These are phyloP conservation scores for Giardia muris DNA, from an alignment of 208 protist genomes.

Conservation along the genomic window DNA sequence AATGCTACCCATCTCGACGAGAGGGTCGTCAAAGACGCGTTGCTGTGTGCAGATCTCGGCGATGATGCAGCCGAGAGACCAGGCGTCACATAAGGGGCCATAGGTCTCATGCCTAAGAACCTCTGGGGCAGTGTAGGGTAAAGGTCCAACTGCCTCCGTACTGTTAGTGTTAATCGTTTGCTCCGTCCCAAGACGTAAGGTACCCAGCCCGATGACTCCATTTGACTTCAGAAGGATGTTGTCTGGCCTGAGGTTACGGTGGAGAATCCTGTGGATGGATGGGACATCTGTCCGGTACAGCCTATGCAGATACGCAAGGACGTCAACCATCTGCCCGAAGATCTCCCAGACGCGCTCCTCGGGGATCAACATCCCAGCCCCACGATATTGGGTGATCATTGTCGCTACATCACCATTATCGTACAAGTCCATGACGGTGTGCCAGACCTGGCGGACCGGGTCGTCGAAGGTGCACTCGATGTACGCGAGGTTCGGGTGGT, in stretches of 20 bases:
- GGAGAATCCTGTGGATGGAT: background rate
- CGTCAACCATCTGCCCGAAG: background rate
- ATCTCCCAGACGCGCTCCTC: background rate
- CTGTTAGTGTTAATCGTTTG: background rate
- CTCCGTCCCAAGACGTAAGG: background rate
- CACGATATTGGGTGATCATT: background rate
- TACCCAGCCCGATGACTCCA: background rate
- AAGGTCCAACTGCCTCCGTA: background rate
- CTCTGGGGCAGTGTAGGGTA: background rate
- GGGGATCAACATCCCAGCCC: background rate
- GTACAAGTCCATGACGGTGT: background rate
- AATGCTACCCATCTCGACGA: background rate
- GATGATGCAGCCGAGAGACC: background rate
- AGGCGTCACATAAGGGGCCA: background rate
- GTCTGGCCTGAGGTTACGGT: background rate
- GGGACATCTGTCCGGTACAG: background rate
- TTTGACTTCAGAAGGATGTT: background rate
- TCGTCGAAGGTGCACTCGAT: background rate
- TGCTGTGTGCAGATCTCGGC: background rate
- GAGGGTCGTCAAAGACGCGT: background rate
- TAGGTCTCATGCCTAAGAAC: background rate
- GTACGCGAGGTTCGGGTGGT: background rate
- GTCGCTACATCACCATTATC: background rate
- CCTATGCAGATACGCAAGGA: background rate
- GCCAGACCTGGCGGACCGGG: background rate